Base-by-base conservation (phyloP, 2,329 filamentous ascomycete genomes). In the Aureobasidium sp. region DNA sequence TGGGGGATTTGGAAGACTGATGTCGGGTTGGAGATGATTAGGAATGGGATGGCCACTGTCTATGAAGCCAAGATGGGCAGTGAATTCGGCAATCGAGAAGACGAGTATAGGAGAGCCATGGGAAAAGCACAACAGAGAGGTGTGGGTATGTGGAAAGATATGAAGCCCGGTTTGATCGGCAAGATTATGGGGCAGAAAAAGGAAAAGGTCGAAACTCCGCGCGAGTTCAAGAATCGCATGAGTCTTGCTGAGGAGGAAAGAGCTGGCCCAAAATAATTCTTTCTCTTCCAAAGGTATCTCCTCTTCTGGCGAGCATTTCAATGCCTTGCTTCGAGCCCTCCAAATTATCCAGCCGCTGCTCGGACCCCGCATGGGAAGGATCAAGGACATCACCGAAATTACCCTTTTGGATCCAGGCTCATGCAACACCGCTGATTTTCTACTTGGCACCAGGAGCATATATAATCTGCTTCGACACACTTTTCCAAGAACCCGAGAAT, bases 31-130 rank as follows among this genome's bases (percentile, higher is more conserved):
- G 86, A 94, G 68, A 94, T 98, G 90, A 71, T 98, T 57, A 87
- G 83, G 71, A 77, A 74, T 19, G 93, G 93, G 0, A 71, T 94
- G 58, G 93, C 91, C 35, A 95, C 89, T 2, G 85, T 93, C 3
- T 98, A 97, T 67, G 93, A 97, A 71, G 91, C 89, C 24, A 97
- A 95, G 70, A 79, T 77, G 4, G 93, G 91, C 3, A 85, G 81
- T 17, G 93, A 97, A 66, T 98, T 93, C 74, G 93, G 93, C 21
- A 80, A 52, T 24, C 69, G 62, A 44, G 61, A 84, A 78, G 71
- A 74, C 42, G 68, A 76, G 56, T 91, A 91, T 66, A 77, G 80
- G 58, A 76, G 73, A 56, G 83, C 83, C 5, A 84, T 90, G 70
- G 58, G 56, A 32, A 57, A 64, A 55, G 73, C 70, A 12, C 71